These are phyloP conservation scores for Medicago ruthenica DNA, from an alignment of 306 rosid genomes.

Conservation along the genomic window DNA sequence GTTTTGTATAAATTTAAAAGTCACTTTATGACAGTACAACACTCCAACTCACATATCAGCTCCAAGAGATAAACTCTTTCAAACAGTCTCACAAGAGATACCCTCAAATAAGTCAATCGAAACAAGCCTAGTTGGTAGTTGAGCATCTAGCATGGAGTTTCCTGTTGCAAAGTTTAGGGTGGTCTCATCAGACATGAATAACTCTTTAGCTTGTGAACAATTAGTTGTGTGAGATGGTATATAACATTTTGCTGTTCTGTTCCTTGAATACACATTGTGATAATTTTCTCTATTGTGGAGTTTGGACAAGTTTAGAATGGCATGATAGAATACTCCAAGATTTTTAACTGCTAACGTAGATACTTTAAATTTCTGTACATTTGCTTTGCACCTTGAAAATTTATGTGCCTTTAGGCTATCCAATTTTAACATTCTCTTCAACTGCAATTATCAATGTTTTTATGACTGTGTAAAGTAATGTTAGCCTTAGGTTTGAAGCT, in stretches of 20 bases:
- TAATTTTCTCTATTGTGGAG: not conserved
- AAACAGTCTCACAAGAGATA: no score
- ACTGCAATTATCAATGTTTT: not conserved
- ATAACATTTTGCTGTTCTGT: no score
- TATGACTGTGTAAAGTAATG: not conserved
- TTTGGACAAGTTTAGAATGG: constrained; percentile 14
- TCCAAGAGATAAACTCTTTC: no score
- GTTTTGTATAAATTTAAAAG: no score
- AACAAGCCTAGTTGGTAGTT: no score
- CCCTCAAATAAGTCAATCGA: no score
- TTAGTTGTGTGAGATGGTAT: not conserved
- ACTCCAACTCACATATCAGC: no score
- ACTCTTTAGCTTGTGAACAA: not conserved
- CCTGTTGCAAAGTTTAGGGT: not conserved
- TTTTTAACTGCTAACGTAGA: not conserved
- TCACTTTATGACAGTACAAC: no score
- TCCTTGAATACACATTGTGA: no score
- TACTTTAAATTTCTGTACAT: no score
- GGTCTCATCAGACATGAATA: not conserved
- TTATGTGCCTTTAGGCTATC: not conserved
- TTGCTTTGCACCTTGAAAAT: not conserved
- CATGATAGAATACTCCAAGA: no score
- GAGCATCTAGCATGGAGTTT: no score
- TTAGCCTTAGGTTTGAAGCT: not conserved
- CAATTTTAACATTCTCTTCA: not conserved